These are phyloP conservation scores for Suhomyces terraborum DNA, from an alignment of 1,139 yeast genomes.

Conservation along the genomic window DNA sequence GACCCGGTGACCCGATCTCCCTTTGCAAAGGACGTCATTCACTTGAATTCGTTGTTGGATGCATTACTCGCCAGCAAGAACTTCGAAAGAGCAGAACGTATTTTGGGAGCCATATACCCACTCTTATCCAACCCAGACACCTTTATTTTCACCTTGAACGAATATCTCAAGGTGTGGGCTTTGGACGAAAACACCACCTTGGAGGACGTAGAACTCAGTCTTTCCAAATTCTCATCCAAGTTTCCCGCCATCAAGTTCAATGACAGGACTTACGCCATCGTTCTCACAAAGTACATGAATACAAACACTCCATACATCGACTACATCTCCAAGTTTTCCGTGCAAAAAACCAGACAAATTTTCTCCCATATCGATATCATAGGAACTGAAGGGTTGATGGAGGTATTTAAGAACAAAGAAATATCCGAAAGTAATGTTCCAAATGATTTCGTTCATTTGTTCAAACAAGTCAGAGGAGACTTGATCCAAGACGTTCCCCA, in stretches of 20 bases:
- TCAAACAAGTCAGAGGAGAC: constrained; percentile 28
- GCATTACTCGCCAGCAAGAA: constrained; percentile 75
- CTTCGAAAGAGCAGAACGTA: constrained; percentile 69
- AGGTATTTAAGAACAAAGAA: constrained; percentile 29
- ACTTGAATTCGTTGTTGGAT: constrained; percentile 75
- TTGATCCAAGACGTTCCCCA: constrained; percentile 24
- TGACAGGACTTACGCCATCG: constrained; percentile 51
- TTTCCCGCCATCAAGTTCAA: constrained; percentile 37
- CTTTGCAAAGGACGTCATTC: constrained; percentile 59
- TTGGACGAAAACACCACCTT: constrained; percentile 30
- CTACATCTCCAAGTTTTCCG: constrained; percentile 23
- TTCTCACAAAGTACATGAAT: constrained; percentile 19
- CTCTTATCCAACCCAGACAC: constrained; percentile 37
- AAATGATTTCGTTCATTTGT: constrained; percentile 33
- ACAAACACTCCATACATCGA: constrained; percentile 16
- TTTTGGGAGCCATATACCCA: constrained; percentile 58
- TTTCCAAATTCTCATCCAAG: constrained; percentile 28
- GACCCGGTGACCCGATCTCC: constrained; percentile 49
- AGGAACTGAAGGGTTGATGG: constrained; percentile 61
- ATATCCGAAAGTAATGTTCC: constrained; percentile 38
- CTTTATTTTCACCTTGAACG: constrained; percentile 40
- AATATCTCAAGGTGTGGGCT: constrained; percentile 40
- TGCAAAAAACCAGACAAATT: constrained; percentile 34
- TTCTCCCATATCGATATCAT: constrained; percentile 68
- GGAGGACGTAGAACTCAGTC: constrained; percentile 30